Base-by-base conservation (phyloP, 208 protist genomes). In the Trypanosoma platydactyli region DNA sequence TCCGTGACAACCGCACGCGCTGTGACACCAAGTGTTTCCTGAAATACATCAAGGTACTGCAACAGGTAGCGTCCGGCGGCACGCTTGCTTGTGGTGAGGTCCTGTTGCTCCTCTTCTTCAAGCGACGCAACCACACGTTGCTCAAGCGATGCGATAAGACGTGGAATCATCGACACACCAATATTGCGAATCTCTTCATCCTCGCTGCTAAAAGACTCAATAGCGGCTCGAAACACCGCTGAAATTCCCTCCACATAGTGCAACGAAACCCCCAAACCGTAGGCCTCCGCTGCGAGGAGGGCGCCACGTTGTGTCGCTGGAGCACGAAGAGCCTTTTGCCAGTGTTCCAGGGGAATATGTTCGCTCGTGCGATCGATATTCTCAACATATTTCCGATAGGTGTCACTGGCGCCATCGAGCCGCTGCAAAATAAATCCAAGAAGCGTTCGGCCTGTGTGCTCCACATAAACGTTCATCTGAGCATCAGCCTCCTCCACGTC, bases 31-130 rank as follows among this genome's bases (percentile, higher is more conserved):
- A 96, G 52, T 7, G 85, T 82, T 9, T 72, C 65, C 55, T 86
- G 82, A 62, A 96, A 89, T 29, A 80, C 72, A 46, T 88, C 71
- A 16, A 94, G 71, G 68, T 81, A 94, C 74, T 94, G 86, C 42
- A 94, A 63, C 52, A 93, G 64, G 78, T 96, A 94, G 65, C 91
- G 84, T 11, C 84, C 86, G 5, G 83, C 70, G 5, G 84, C 81
- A 30, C 91, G 91, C 73, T 93, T 94, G 70, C 78, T 83, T 5
- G 71, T 80, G 27, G 88, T 94, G 35, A 89, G 56, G 68, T 96
- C 91, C 41, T 84, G 59, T 48, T 80, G 78, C 65, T 90, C 86
- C 65, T 92, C 88, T 57, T 87, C 82, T 25, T 81, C 73, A 3
- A 96, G 77, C 38, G 73, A 73, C 22, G 73, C 78, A 25, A 87